Conservation (phyloP, 1,139 yeast genomes). For the Wickerhamomyces sp. region DNA sequence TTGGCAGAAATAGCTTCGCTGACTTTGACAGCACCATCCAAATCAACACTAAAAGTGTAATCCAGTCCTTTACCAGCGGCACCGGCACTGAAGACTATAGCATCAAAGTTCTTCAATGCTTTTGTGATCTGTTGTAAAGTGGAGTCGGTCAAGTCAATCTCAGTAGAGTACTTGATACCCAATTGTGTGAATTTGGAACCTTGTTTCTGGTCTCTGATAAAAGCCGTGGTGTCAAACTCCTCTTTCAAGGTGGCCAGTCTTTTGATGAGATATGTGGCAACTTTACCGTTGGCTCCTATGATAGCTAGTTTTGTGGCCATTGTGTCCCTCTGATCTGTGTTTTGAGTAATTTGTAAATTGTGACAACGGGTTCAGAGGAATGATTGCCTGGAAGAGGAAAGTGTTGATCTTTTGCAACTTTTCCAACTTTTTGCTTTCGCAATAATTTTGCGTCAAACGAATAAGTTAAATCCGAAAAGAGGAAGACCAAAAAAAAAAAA, state of each 20-base stretch:
- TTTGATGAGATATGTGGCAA: conserved; percentile 32
- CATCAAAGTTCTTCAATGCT: conserved; percentile 44
- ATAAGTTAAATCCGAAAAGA: too few relatives aligned
- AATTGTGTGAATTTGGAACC: conserved; percentile 31
- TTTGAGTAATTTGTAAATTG: too few relatives aligned
- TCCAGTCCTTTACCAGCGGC: conserved; percentile 50
- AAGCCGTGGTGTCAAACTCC: conserved; percentile 40
- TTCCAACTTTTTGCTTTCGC: too few relatives aligned
- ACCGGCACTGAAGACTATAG: conserved; percentile 60
- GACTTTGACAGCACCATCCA: conserved; percentile 57
- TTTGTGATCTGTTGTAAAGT: conserved; percentile 32
- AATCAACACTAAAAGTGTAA: conserved; percentile 48
- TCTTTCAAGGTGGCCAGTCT: conserved; percentile 18
- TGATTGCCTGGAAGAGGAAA: too few relatives aligned
- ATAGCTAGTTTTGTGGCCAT: conserved; percentile 34
- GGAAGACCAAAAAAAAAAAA: too few relatives aligned
- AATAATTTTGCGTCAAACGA: too few relatives aligned
- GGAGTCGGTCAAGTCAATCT: conserved; percentile 35
- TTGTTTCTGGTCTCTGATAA: conserved; percentile 46
- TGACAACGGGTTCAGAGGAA: too few relatives aligned
- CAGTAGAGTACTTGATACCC: conserved; percentile 34
- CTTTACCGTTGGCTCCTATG: conserved; percentile 61
- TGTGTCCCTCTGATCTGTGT: neutral
- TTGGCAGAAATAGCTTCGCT: conserved; percentile 49
- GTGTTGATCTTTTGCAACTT: too few relatives aligned